These are phyloP conservation scores for Pythium chondricola DNA, from an alignment of 352 stramenopile genomes.

Conservation along the genomic window DNA sequence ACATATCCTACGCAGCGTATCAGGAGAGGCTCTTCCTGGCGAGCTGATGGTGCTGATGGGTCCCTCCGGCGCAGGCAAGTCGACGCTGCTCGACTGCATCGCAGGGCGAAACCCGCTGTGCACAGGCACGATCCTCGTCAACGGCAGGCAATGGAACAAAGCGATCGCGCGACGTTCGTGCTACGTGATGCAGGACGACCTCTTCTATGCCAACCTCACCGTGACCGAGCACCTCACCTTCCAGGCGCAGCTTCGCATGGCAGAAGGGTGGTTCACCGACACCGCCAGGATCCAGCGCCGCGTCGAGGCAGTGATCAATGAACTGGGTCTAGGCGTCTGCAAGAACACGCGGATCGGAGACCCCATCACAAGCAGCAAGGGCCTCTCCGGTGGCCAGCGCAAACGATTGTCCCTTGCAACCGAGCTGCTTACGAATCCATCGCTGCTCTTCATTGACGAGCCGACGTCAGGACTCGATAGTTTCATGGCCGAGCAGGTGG, in stretches of 20 bases:
- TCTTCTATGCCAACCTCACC: conserved; percentile 85
- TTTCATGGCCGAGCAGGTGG: conserved; percentile 50
- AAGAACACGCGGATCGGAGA: conserved; percentile 56
- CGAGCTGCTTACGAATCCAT: conserved; percentile 78
- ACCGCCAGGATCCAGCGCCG: background rate
- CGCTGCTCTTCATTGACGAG: conserved; percentile 83
- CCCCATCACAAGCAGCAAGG: conserved; percentile 37
- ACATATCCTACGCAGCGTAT: conserved; percentile 2
- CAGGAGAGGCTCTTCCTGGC: conserved; percentile 20
- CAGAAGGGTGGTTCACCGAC: too few relatives aligned
- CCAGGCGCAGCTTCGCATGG: conserved; percentile 77
- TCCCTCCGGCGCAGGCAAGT: conserved; percentile 46
- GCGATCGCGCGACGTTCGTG: conserved; percentile 19
- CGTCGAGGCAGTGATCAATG: conserved; percentile 28
- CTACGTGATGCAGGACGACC: conserved; percentile 90
- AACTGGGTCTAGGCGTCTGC: conserved; percentile 30
- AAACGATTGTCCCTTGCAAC: conserved; percentile 46
- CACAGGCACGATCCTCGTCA: conserved; percentile 24
- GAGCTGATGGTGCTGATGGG: conserved; percentile 53
- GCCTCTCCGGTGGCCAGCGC: conserved; percentile 61
- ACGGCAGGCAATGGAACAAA: conserved; percentile 17
- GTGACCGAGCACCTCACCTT: conserved; percentile 83
- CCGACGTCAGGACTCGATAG: conserved; percentile 57
- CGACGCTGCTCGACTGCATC: conserved; percentile 43
- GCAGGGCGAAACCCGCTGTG: conserved; percentile 21